Conservation (phyloP, 2,329 filamentous ascomycete genomes). For the Rhinocladiella mackenziei region DNA sequence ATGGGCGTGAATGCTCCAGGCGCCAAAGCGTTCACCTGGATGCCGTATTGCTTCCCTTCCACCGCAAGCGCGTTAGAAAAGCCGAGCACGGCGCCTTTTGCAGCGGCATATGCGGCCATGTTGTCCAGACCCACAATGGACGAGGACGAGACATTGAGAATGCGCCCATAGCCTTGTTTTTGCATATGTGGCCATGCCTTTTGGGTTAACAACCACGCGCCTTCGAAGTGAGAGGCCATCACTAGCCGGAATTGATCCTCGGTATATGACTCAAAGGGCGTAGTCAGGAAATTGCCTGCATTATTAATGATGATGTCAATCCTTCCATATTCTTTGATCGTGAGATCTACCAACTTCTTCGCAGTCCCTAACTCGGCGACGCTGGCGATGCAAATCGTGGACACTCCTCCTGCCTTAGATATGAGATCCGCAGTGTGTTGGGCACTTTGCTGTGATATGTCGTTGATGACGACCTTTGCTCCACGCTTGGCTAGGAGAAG, state of each 20-base stretch:
- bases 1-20: constrained; percentile 95
- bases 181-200: constrained; percentile 95
- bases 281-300: constrained; percentile 64
- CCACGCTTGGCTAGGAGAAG: constrained; percentile 80
- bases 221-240: constrained; percentile 83
- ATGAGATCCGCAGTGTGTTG: constrained; percentile 87
- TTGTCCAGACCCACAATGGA: no score
- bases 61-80: constrained; percentile 88
- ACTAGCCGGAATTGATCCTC: constrained; percentile 89
- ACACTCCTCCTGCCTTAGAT: constrained; percentile 79
- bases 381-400: constrained; percentile 85
- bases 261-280: constrained; percentile 82
- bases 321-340: constrained; percentile 50
- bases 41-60: constrained; percentile 95
- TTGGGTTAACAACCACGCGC: constrained; percentile 94
- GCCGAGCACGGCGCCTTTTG: no score
- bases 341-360: constrained; percentile 82
- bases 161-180: constrained; percentile 95
- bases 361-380: constrained; percentile 89
- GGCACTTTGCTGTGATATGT: constrained; percentile 49
- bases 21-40: constrained; percentile 94
- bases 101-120: no score
- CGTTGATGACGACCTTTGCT: constrained; percentile 86
- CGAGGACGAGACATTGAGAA: constrained; percentile 92
- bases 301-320: constrained; percentile 97